Evolutionary conservation across 106 monocot genomes (phyloP), one percentile per base, ranked within the genome.

Genomic region (Xerophyta viscosa): DNA sequence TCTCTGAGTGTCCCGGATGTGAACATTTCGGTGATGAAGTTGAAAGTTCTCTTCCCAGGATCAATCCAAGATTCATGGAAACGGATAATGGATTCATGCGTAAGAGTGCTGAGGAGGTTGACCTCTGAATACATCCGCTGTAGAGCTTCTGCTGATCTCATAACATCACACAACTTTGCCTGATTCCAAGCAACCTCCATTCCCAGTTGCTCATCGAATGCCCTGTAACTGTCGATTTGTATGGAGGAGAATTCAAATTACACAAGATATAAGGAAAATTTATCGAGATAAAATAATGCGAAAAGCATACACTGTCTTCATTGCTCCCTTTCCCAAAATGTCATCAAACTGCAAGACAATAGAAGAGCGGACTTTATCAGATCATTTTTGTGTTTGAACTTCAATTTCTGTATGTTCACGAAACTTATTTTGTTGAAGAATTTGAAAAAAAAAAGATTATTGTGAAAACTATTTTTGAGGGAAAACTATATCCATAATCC

Each of bases 1-100:
- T 90, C 79, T 61, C 98, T 67, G 12, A 99, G 72, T n/a, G 98
- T 72, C 33, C 98, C 98, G 21, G 98, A 99, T 28, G 98, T 83
- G 86, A 99, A 90, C 79, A 99, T 58, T 62, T 99, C 98, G 1
- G 98, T 99, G 59, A 99, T 90, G 74, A 99, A 99, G 58, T 99
- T 99, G 79, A 99, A 90, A 14, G 85, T 90, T 39, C 86, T 41
- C 13, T 69, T 69, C 18, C 17, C 23, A 3, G 62, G 31, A 54
- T 90, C 77, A 24, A 86, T 66, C 98, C 98, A 99, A 0, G 90
- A 90, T 9, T 82, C 31, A 18, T 77, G 77, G 79, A 77, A 99
- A 3, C 54, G 67, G 65, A 99, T 99, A 61, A 99, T 80, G 37
- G 82, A 80, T 6, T 75, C 79, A 53, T 99, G 98, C 21, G 23